phyloP scores from a whole-genome alignment of 768 basidiomycete genomes.

The Amanita thiersii region DNA sequence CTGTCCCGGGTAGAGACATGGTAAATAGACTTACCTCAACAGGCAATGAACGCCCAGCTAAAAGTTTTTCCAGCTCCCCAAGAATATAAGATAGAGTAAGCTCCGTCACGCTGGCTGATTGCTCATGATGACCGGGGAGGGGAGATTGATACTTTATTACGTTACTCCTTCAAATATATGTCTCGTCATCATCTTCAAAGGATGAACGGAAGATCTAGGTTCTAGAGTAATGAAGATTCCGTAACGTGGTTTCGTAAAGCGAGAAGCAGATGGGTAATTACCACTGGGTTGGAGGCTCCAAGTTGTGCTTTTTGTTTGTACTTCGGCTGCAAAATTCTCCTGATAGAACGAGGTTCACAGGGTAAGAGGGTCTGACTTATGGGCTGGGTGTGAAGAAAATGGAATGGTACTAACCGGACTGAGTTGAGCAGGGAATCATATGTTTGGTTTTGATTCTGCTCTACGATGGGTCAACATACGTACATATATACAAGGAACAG shows the following conservation, averaged over 20 bases:
- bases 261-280: not conserved
- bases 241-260: not conserved
- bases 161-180: no score
- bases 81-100: no score
- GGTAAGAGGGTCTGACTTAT: not conserved
- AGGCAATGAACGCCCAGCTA: no score
- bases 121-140: no score
- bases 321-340: constrained; percentile 45
- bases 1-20: no score
- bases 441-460: constrained; percentile 46
- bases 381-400: not conserved
- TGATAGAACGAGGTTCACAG: constrained; percentile 13
- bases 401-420: constrained; percentile 34
- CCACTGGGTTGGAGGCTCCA: constrained; percentile 5
- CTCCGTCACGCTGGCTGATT: no score
- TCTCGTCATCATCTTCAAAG: constrained; percentile 1
- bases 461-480: no score
- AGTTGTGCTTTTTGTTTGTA: constrained; percentile 19
- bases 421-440: constrained; percentile 56
- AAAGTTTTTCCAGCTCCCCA: no score
- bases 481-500: constrained; percentile 1
- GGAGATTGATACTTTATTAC: no score
- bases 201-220: constrained; percentile 1
- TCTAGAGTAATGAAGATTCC: not conserved
- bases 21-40: no score